A percentile compares a stretch with the other conserved stretches of the same genome.
These are phyloP conservation scores for Taxawa tesnikishii DNA, from an alignment of 2,329 filamentous ascomycete genomes.

Conservation along the genomic window DNA sequence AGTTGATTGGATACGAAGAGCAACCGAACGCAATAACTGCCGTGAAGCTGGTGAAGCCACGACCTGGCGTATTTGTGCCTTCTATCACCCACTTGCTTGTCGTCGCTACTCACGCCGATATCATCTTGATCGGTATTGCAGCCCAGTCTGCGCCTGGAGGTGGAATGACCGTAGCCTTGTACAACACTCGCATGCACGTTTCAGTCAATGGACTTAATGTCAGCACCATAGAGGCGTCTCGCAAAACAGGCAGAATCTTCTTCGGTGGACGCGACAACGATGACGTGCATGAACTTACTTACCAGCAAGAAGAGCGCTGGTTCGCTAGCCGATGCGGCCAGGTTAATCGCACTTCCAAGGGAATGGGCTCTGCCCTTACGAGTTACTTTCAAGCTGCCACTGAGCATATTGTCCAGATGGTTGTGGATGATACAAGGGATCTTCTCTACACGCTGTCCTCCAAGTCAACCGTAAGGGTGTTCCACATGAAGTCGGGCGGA, in stretches of 20 bases:
- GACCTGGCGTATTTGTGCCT: constrained; percentile 73
- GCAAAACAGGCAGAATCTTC: constrained; percentile 78
- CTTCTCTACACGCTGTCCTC: constrained; percentile 87
- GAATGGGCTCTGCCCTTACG: constrained; percentile 46
- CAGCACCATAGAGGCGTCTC: constrained; percentile 64
- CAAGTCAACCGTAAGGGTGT: constrained; percentile 78
- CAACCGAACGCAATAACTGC: constrained; percentile 77
- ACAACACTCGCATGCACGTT: constrained; percentile 77
- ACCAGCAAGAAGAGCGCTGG: constrained; percentile 96
- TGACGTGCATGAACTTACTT: constrained; percentile 87
- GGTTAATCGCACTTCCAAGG: constrained; percentile 71
- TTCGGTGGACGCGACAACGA: constrained; percentile 71
- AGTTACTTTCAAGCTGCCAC: constrained; percentile 5
- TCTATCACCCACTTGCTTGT: constrained; percentile 81
- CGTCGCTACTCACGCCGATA: constrained; percentile 73
- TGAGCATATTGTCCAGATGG: constrained; percentile 66
- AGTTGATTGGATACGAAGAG: constrained; percentile 86
- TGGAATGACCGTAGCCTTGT: constrained; percentile 62
- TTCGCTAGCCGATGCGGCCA: constrained; percentile 81
- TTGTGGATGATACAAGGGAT: constrained; percentile 76
- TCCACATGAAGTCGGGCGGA: constrained; percentile 60
- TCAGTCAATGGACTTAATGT: constrained; percentile 66
- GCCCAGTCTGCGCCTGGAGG: constrained; percentile 52
- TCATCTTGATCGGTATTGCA: constrained; percentile 76
- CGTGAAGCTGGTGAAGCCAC: constrained; percentile 78